These are phyloP conservation scores for Cerrena zonata DNA, from an alignment of 1,284 basidiomycete species.

Conservation along the genomic window DNA sequence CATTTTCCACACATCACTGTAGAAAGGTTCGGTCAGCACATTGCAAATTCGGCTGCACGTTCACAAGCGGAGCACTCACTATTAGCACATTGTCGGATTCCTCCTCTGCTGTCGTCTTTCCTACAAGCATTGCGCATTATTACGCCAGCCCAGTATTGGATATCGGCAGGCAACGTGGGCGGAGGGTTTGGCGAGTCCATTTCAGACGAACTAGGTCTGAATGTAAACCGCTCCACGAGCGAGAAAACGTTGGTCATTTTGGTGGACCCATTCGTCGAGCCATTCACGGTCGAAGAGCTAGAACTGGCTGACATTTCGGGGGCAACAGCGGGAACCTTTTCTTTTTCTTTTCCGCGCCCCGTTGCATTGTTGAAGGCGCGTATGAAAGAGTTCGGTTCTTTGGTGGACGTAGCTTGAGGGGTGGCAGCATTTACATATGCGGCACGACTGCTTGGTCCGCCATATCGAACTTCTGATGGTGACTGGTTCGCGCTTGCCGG, in stretches of 20 bases:
- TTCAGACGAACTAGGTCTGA: constrained; percentile 80
- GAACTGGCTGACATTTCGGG: constrained; percentile 13
- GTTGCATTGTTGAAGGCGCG: constrained; percentile 27
- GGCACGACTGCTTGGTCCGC: background rate
- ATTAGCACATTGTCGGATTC: constrained; percentile 95
- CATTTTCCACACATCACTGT: constrained; percentile 90
- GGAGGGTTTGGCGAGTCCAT: constrained; percentile 65
- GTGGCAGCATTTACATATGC: constrained; percentile 1
- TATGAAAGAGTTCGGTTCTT: constrained; percentile 27
- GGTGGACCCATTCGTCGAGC: constrained; percentile 26
- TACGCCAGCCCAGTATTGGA: constrained; percentile 98
- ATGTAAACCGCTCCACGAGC: constrained; percentile 93
- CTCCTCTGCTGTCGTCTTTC: constrained; percentile 89
- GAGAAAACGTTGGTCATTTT: constrained; percentile 87
- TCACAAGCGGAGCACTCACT: constrained; percentile 47
- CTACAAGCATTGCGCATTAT: constrained; percentile 99
- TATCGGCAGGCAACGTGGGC: constrained; percentile 77
- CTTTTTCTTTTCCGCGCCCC: constrained; percentile 32
- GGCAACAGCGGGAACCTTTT: constrained; percentile 23
- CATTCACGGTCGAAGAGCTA: constrained; percentile 14
- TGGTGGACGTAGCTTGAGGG: constrained; percentile 8
- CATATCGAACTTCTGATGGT: constrained; percentile 10
- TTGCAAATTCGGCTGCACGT: background rate
- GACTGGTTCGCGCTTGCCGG: constrained; percentile 50
- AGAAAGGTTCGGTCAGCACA: constrained; percentile 8